Conservation (phyloP, 2,329 filamentous ascomycete genomes). For the Graphium sp. region DNA sequence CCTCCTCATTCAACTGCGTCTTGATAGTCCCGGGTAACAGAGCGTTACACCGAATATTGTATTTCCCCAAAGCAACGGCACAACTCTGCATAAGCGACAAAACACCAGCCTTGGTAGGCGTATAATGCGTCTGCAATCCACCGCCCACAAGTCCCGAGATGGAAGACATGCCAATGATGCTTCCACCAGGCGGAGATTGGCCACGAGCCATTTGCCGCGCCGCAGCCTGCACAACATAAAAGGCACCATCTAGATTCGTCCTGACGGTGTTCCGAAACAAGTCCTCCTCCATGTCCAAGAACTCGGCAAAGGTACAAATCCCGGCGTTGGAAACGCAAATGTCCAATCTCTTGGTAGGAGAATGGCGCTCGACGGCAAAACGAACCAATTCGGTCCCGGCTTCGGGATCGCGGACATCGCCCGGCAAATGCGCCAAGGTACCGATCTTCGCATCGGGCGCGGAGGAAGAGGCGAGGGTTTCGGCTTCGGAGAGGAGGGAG, state of each 20-base stretch:
- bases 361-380: constrained; percentile 41
- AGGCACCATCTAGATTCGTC: constrained; percentile 78
- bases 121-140: constrained; percentile 68
- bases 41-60: constrained; percentile 70
- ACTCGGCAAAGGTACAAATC: constrained; percentile 76
- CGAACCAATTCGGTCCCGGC: constrained; percentile 54
- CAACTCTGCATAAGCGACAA: constrained; percentile 69
- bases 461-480: constrained; percentile 19
- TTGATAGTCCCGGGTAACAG: constrained; percentile 68
- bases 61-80: constrained; percentile 60
- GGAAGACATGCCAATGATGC: constrained; percentile 61
- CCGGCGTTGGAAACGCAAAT: constrained; percentile 82
- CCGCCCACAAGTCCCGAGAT: constrained; percentile 66
- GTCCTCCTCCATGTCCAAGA: constrained; percentile 54
- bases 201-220: constrained; percentile 60
- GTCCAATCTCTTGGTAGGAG: constrained; percentile 41
- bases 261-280: constrained; percentile 56
- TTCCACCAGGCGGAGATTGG: constrained; percentile 51
- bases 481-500: constrained; percentile 33
- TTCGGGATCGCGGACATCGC: constrained; percentile 61
- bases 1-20: constrained; percentile 72
- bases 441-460: constrained; percentile 26
- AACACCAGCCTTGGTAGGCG: constrained; percentile 74
- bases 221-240: constrained; percentile 73
- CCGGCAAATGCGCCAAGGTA: constrained; percentile 48